Evolutionary conservation across 352 stramenopile genomes (phyloP), one percentile per base, ranked within the genome.

Genomic region (Globisporangium perplexum): DNA sequence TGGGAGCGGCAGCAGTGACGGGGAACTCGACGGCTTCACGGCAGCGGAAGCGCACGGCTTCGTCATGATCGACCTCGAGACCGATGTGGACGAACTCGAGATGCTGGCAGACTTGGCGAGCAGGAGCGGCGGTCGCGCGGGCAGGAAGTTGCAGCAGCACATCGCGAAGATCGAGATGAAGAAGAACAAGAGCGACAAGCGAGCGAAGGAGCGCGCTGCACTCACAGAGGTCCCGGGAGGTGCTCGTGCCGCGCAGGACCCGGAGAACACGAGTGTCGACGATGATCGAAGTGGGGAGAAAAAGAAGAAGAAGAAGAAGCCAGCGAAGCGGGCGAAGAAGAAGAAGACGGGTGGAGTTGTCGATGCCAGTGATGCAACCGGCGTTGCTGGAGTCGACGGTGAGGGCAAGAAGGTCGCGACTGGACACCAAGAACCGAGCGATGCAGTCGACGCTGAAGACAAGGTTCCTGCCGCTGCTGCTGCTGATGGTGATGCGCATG

Each of bases 51-150:
- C 57, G 6, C 53, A 62, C 17, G 61, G 63, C 14, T 83, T 78
- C 55, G 65, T 79, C 6, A 41, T 83, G 42, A 47, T 79, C 11
- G 65, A 79, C 46, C 24, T 77, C 5, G 64, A 72, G 50, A 66
- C 48, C n/a, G 69, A 77, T 20, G 35, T 77, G 47, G 72, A 82
- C 39, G 62, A 81, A 36, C 33, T 77, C 35, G 66, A 55, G 22
- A 50, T 77, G 3, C 59, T 66, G 26, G 69, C 64, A 4, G 66
- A 63, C 24, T 51, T 59, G 36, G 64, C 71, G 54, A 61, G 60
- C 5, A 63, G 30, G 52, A 61, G 60, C 6, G 65, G 38, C 7
- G 44, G 50, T 8, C 28, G 23, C 1, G 10, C 28, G 43, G 20
- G 22, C 53, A 43, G 18, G 17, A 50, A 31, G 17, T 6, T 33